Evolutionary conservation across 2,329 filamentous ascomycete genomes (phyloP).

Genomic region (Alternaria sp.): DNA sequence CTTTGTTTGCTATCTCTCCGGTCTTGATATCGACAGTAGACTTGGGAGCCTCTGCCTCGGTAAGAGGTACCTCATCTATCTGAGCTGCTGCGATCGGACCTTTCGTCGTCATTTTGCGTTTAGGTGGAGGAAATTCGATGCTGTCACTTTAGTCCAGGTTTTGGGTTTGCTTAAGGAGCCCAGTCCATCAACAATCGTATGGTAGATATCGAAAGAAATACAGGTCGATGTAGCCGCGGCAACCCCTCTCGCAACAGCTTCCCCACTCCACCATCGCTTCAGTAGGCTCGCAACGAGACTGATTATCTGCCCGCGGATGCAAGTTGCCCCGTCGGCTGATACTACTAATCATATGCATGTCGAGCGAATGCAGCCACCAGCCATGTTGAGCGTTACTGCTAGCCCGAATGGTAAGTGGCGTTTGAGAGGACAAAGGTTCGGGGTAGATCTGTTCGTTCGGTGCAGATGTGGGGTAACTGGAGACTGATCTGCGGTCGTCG

Average conservation of each 20-base stretch:
- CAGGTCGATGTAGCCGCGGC: background rate
- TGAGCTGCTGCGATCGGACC: conserved; percentile 19
- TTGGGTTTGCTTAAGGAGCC: background rate
- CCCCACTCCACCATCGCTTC: background rate
- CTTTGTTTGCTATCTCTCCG: conserved; percentile 17
- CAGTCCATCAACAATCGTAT: background rate
- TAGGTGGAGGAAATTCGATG: background rate
- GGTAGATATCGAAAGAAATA: background rate
- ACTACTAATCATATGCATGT: background rate
- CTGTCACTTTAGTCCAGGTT: background rate
- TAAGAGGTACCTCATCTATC: conserved; percentile 24
- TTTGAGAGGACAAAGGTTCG: background rate
- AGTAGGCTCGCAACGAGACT: background rate
- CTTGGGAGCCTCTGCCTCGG: conserved; percentile 15
- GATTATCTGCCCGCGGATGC: background rate
- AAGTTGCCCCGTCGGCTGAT: background rate
- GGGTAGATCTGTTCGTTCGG: background rate
- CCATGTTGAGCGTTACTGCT: background rate
- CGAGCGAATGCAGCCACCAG: background rate
- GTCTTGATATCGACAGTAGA: conserved; percentile 22
- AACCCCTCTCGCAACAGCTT: background rate
- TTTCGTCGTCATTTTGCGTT: conserved; percentile 17
- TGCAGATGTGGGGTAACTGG: background rate
- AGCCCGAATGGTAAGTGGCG: background rate
- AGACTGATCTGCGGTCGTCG: background rate